These are phyloP conservation scores for Macrolepiota fuliginosa DNA, from an alignment of 768 basidiomycete species.

Conservation along the genomic window DNA sequence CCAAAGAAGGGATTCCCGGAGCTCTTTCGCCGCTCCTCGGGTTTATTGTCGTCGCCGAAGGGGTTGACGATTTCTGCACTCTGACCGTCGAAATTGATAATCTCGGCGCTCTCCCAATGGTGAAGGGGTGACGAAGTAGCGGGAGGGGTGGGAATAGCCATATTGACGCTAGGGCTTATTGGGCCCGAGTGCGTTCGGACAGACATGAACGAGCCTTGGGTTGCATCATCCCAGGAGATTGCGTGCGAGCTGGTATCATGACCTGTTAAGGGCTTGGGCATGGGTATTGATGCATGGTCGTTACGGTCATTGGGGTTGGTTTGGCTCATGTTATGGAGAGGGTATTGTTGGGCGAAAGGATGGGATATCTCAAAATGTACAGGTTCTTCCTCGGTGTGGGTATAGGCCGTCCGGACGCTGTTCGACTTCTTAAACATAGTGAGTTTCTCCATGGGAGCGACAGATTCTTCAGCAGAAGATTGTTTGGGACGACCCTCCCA, in stretches of 20 bases:
- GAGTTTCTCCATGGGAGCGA: conserved; percentile 57
- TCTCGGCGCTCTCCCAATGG: conserved; percentile 70
- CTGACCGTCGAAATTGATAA: conserved; percentile 43
- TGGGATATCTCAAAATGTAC: conserved; percentile 36
- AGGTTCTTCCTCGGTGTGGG: conserved; percentile 44
- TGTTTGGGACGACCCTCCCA: conserved; percentile 36
- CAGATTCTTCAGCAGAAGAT: conserved; percentile 16
- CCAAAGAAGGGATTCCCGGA: conserved; percentile 42
- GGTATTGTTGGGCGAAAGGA: conserved; percentile 61
- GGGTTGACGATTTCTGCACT: conserved; percentile 31
- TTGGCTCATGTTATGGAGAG: conserved; percentile 26
- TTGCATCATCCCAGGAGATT: conserved; percentile 5
- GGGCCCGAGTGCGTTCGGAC: conserved; percentile 27
- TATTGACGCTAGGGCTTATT: conserved; percentile 47
- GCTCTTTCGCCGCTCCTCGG: conserved; percentile 32
- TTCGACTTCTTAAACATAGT: conserved; percentile 68
- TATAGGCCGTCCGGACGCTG: conserved; percentile 53
- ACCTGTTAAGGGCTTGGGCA: neutral
- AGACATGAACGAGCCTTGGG: conserved; percentile 7
- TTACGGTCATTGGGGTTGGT: conserved; percentile 36
- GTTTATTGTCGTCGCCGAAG: conserved; percentile 24
- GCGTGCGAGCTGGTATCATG: neutral
- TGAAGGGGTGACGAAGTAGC: conserved; percentile 50
- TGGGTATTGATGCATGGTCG: conserved; percentile 7
- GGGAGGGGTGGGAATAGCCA: conserved; percentile 62